These are phyloP conservation scores for Krasilnikovozyma curviuscula DNA, from an alignment of 768 basidiomycete genomes.

Conservation along the genomic window DNA sequence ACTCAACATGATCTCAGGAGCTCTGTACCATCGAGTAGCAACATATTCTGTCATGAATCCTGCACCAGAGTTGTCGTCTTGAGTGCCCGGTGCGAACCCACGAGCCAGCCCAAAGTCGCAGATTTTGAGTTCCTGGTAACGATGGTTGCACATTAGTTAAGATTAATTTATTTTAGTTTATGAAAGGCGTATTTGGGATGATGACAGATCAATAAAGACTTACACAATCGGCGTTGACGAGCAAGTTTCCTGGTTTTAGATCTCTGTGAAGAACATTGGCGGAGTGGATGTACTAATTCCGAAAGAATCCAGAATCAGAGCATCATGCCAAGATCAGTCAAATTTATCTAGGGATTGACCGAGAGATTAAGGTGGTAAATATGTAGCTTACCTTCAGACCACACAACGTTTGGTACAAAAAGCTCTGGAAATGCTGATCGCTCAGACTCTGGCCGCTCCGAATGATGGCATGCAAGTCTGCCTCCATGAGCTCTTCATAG, in stretches of 20 bases:
- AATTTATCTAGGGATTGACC: conserved; percentile 39
- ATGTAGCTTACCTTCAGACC: conserved; percentile 61
- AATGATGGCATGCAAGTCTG: conserved; percentile 88
- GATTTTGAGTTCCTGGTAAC: conserved; percentile 34
- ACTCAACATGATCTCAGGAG: conserved; percentile 87
- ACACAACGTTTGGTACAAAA: conserved; percentile 95
- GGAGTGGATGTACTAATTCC: conserved; percentile 61
- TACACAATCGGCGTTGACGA: conserved; percentile 86
- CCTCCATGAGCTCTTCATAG: conserved; percentile 98
- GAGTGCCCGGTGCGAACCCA: conserved; percentile 57
- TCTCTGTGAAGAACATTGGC: conserved; percentile 95
- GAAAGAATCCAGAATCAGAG: not conserved
- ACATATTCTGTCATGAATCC: conserved; percentile 92
- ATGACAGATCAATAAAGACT: not conserved
- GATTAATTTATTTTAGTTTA: too few species aligned
- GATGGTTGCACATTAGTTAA: not conserved
- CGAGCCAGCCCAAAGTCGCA: conserved; percentile 96
- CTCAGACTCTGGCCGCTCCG: conserved; percentile 31
- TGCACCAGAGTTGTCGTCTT: conserved; percentile 23
- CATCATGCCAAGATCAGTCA: not conserved
- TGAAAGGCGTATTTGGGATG: not conserved
- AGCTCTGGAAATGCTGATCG: conserved; percentile 42
- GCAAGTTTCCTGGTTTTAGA: conserved; percentile 75
- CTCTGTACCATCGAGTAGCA: conserved; percentile 11
- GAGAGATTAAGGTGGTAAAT: conserved; percentile 16